phyloP scores from a whole-genome alignment of 2,329 filamentous ascomycete genomes.

The Ascochyta viciae-villosae region DNA sequence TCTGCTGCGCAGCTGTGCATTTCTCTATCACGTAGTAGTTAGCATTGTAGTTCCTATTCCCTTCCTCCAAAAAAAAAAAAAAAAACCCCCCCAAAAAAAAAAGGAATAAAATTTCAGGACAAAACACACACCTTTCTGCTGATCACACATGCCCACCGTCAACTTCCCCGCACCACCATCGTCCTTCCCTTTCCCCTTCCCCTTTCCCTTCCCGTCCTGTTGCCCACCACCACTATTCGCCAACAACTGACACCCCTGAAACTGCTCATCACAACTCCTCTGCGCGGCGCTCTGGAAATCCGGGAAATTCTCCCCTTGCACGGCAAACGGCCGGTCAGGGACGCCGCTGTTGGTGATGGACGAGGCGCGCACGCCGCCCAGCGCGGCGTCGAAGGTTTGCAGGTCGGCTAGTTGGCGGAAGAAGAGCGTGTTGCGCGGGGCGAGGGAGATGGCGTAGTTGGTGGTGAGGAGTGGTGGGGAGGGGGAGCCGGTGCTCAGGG shows the following conservation, averaged over 20 bases:
- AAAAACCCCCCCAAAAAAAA: no score
- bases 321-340: conserved; percentile 52
- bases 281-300: conserved; percentile 63
- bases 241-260: conserved; percentile 60
- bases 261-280: conserved; percentile 69
- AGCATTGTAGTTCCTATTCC: not conserved
- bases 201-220: conserved; percentile 3
- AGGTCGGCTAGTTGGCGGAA: conserved; percentile 41
- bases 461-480: conserved; percentile 31
- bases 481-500: conserved; percentile 32
- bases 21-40: conserved; percentile 21
- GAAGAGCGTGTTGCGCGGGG: conserved; percentile 45
- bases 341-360: conserved; percentile 59
- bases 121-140: conserved; percentile 31
- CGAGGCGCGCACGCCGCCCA: conserved; percentile 61
- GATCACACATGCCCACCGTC: conserved; percentile 30
- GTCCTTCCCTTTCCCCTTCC: conserved; percentile 17
- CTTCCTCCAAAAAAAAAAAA: no score
- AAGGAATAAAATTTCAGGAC: no score
- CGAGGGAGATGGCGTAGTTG: conserved; percentile 32
- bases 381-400: conserved; percentile 52
- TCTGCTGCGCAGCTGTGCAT: conserved; percentile 38
- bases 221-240: conserved; percentile 46
- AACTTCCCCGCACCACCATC: conserved; percentile 19
- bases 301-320: conserved; percentile 56